Evolutionary conservation across 257 asterid genomes (phyloP), one percentile per base, ranked within the genome.

Genomic region (Gentiana macrophylla): DNA sequence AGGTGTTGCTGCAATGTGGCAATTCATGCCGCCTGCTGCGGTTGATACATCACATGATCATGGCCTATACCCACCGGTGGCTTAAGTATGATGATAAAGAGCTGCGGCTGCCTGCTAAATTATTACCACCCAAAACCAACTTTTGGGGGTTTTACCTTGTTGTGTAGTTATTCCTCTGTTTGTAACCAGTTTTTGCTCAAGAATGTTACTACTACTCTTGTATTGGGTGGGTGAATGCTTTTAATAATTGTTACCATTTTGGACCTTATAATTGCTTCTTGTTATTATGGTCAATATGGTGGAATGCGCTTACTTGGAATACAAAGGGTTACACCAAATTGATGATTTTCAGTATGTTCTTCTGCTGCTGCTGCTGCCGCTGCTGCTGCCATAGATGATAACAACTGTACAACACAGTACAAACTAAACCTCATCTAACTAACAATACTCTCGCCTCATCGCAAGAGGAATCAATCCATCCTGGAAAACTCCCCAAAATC

Each of bases 11-110:
- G 24, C 24, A 24, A 91, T 91, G 96, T 91, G 98, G 98, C 98
- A 86, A 67, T 91, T 86, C 81, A 76, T 91, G 96, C 96, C 98
- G 8, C 97, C 97, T 50, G 94, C 96, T 37, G 86, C 96, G 49
- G 94, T 90, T 15, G 98, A 86, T 67, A 90, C 98, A 5, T 90
- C 96, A 41, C 92, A 87, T 81, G 98, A 90, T 70, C 98, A 90
- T n/a, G 94, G 80, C 46, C 89, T 91, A 63, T 96, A 89, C 72
- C 95, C 98, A 46, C 98, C 98, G 0, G 96, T 84, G 57, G 98
- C 98, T 69, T 86, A 60, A 83, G 62, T 59, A 11, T 53, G 53
- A 67, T 47, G 52, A 74, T 69, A 51, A 59, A 54, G 48, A 49
- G 44, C 60, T 64, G 50, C 53, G 36, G 64, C 37, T 56, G 52